These are phyloP conservation scores for Cyamopsis tetragonoloba DNA, from an alignment of 306 rosid genomes.

Conservation along the genomic window DNA sequence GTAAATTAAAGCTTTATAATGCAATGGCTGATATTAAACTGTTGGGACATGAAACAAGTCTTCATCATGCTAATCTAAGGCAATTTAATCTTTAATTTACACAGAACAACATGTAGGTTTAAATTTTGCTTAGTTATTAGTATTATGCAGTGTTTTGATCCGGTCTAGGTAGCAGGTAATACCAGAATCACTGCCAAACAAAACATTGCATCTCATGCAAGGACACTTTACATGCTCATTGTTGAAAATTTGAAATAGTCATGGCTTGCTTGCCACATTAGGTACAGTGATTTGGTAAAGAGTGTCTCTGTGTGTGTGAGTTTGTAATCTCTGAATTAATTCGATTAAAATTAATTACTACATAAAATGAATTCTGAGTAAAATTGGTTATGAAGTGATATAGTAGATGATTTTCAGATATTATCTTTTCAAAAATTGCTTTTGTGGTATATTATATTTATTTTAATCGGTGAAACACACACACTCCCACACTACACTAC, in stretches of 20 bases:
- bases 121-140: not conserved
- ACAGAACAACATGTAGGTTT: not conserved
- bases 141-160: constrained; percentile 9
- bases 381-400: too few species aligned
- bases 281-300: constrained; percentile 52
- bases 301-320: too few species aligned
- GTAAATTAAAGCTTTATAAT: not conserved
- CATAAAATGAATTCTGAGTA: too few species aligned
- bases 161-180: constrained; percentile 37
- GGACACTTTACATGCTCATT: constrained; percentile 13
- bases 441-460: too few species aligned
- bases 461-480: too few species aligned
- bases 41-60: not conserved
- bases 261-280: constrained; percentile 22
- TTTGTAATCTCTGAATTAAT: too few species aligned
- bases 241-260: constrained; percentile 49
- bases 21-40: not conserved
- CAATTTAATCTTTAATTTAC: not conserved
- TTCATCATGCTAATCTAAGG: not conserved
- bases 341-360: too few species aligned
- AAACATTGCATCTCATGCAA: constrained; percentile 6
- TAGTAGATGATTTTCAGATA: too few species aligned
- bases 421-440: too few species aligned
- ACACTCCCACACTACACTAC: too few species aligned
- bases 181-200: constrained; percentile 24